Conservation (phyloP, 345 rosid species). For the Cardamine occulta region DNA sequence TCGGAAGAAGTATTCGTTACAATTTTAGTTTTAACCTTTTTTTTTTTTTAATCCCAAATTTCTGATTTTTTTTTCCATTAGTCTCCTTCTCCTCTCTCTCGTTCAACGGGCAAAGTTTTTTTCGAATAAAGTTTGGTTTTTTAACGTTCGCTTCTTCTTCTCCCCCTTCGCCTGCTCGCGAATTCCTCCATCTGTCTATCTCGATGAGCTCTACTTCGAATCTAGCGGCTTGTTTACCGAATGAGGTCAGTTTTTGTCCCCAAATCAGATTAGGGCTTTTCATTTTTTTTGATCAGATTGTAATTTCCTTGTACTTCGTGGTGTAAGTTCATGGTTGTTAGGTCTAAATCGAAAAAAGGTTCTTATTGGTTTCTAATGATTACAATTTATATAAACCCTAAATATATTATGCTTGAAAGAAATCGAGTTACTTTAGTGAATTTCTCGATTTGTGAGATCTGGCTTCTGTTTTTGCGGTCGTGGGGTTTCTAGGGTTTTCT, state of each 20-base stretch:
- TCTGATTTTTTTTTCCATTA: conserved; percentile 11
- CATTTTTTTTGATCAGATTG: conserved; percentile 34
- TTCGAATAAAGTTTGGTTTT: conserved; percentile 52
- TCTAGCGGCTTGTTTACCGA: conserved; percentile 57
- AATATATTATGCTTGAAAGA: conserved; percentile 26
- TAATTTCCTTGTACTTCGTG: conserved; percentile 26
- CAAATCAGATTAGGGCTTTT: conserved; percentile 25
- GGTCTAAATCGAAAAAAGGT: conserved; percentile 5
- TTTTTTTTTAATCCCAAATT: neutral
- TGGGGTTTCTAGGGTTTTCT: conserved; percentile 24
- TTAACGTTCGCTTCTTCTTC: conserved; percentile 28
- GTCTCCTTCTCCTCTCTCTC: conserved; percentile 36
- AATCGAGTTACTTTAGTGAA: conserved; percentile 40
- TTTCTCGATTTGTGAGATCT: conserved; percentile 55
- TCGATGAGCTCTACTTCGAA: conserved; percentile 56
- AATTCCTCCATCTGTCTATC: conserved; percentile 13
- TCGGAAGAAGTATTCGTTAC: conserved; percentile 63
- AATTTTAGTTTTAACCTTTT: conserved; percentile 14
- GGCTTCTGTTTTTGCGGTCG: conserved; percentile 39
- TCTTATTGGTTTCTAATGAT: neutral
- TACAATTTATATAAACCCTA: conserved; percentile 36
- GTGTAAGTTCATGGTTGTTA: conserved; percentile 20
- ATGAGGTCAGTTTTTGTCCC: conserved; percentile 48
- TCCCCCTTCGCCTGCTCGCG: conserved; percentile 21
- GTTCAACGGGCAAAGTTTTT: conserved; percentile 81